These are phyloP conservation scores for Cinnamomum chago DNA, from an alignment of 164 flowering plant species.

Conservation along the genomic window DNA sequence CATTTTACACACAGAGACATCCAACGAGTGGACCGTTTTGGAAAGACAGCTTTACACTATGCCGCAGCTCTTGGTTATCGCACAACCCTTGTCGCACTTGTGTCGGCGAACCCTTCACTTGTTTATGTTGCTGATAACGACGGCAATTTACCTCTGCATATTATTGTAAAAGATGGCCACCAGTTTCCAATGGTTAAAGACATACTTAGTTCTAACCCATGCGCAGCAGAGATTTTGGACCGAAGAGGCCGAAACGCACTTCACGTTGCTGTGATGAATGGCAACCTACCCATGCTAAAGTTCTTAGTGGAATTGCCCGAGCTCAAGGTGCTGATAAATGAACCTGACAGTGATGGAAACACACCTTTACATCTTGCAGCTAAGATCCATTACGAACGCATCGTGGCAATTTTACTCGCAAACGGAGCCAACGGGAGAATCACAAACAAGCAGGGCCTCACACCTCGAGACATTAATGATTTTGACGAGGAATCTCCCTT, in stretches of 20 bases:
- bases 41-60: slow-evolving; percentile 8
- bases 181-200: background rate
- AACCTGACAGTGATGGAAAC: slow-evolving; percentile 7
- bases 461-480: slow-evolving; percentile 11
- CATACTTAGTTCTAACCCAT: background rate
- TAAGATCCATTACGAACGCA: slow-evolving; percentile 4
- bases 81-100: background rate
- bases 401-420: slow-evolving; percentile 2
- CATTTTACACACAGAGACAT: background rate
- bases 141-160: slow-evolving; percentile 3
- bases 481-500: background rate
- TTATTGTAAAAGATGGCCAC: background rate
- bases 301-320: background rate
- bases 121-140: slow-evolving; percentile 2
- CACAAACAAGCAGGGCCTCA: slow-evolving; percentile 16
- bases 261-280: background rate
- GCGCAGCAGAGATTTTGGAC: background rate
- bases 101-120: background rate
- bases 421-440: background rate
- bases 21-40: background rate
- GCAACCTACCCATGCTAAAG: background rate
- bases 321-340: slow-evolving; percentile 1
- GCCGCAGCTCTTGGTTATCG: background rate
- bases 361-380: slow-evolving; percentile 21
- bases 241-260: slow-evolving; percentile 10